These are phyloP conservation scores for Panus rudis DNA, from an alignment of 768 basidiomycete genomes.

Conservation along the genomic window DNA sequence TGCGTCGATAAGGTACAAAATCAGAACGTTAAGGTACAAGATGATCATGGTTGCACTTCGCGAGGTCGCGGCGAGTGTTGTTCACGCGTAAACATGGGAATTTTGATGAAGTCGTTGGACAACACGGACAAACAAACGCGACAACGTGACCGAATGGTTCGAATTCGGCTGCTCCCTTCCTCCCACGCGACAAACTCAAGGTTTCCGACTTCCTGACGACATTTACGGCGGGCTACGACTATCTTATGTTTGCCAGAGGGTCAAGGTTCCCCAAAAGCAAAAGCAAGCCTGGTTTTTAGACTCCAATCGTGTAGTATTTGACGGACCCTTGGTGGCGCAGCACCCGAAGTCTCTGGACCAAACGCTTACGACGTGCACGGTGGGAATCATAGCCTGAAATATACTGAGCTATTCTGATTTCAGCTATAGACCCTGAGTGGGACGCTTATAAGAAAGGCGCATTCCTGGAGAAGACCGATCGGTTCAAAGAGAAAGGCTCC, in stretches of 20 bases:
- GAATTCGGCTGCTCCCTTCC: too few relatives aligned
- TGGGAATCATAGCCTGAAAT: constrained; percentile 10
- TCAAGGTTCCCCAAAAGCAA: constrained; percentile 5
- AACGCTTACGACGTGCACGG: constrained; percentile 42
- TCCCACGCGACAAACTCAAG: too few relatives aligned
- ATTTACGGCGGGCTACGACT: too few relatives aligned
- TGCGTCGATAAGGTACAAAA: too few relatives aligned
- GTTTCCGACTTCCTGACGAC: too few relatives aligned
- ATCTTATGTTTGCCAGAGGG: constrained; percentile 9
- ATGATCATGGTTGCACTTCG: too few relatives aligned
- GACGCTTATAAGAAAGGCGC: constrained; percentile 53
- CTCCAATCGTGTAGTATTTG: neutral
- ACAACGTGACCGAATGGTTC: too few relatives aligned
- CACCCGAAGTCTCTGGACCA: constrained; percentile 46
- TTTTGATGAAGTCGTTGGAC: too few relatives aligned
- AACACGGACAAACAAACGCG: too few relatives aligned
- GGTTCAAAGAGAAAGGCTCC: constrained; percentile 41
- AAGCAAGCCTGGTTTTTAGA: neutral
- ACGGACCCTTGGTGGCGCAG: constrained; percentile 19
- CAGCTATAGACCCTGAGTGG: constrained; percentile 31
- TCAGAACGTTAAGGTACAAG: too few relatives aligned
- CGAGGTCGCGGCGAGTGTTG: too few relatives aligned
- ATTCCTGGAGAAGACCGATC: constrained; percentile 49
- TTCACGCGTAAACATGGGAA: too few relatives aligned
- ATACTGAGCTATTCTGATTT: neutral